Base-by-base conservation (phyloP, 176 grass and related monocot species). In the Cenchrus fungigraminus region DNA sequence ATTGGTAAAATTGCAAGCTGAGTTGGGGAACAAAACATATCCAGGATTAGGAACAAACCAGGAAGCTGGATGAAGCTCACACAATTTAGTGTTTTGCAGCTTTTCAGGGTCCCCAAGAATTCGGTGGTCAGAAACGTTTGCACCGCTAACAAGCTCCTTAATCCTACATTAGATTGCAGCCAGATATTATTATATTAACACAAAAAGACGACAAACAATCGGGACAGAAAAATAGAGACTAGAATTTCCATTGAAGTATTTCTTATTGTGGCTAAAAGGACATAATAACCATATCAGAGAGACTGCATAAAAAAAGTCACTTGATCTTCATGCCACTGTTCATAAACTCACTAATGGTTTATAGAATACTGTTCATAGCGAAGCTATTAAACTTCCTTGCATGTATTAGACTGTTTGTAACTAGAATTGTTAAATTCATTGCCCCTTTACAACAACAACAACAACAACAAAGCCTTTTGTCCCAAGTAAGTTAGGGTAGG, bases 21-120 rank as follows among this genome's bases (percentile, higher is more conserved):
- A 87, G 12, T n/a, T 40, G 66, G 53, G 20, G 31, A 83, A 69
- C 46, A 87, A 87, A 76, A 52, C 11, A 56, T 19, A 81, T n/a
- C 22, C 17, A 42, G 62, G 65, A 55, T 77, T 40, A 81, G 65
- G 10, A 74, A 83, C 89, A 84, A 81, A 94, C 92, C 92, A 94
- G 49, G 92, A 94, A 81, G 89, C 79, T 31, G 86, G 92, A 88
- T 94, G 92, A 72, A 94, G 89, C 70, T 94, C 86, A 78, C 62
- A 53, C 34, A 94, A 60, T 76, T 94, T 88, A 40, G 68, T 10
- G 73, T 65, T 77, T 77, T 88, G 86, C 80, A 94, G 80, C 65
- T 82, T 88, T 43, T 77, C 72, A 72, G 86, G 84, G 14, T 91
- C 86, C 79, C 92, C 92, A 79, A 88, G 64, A 74, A 74, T 58